Conservation (phyloP, 2,329 filamentous ascomycete species). For the Sordariomycetes sp. region DNA sequence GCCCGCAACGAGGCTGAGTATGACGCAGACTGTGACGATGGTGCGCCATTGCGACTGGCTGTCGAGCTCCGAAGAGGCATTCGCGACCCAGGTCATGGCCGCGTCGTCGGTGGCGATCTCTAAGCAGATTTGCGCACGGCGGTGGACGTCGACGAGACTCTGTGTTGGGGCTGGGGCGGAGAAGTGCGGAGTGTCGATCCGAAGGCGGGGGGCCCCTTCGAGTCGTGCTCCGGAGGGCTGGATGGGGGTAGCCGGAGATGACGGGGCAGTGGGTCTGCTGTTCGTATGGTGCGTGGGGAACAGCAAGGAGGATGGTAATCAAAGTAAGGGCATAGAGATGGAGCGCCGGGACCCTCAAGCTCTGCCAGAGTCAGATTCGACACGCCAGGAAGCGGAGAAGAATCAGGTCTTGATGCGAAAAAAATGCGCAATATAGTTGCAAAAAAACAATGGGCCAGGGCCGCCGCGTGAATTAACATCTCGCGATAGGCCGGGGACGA, state of each 20-base stretch:
- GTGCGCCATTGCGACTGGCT: conserved; percentile 29
- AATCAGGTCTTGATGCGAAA: too few relatives aligned
- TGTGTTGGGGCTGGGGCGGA: background rate
- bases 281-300: too few relatives aligned
- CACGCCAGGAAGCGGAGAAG: too few relatives aligned
- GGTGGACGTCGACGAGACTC: background rate
- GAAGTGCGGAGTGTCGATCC: too few relatives aligned
- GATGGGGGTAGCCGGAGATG: too few relatives aligned
- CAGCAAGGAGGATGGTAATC: too few relatives aligned
- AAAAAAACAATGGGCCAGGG: background rate
- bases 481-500: background rate
- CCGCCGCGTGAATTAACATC: background rate
- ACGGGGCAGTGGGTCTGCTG: too few relatives aligned
- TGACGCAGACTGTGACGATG: conserved; percentile 33
- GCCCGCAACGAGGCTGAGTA: conserved; percentile 27
- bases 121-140: background rate
- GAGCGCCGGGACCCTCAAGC: too few relatives aligned
- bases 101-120: background rate
- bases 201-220: too few relatives aligned
- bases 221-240: too few relatives aligned
- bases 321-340: too few relatives aligned
- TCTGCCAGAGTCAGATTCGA: too few relatives aligned
- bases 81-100: conserved; percentile 35
- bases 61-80: conserved; percentile 32
- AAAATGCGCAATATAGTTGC: background rate